Evolutionary conservation across 2,329 filamentous ascomycete species (phyloP), one percentile per base, ranked within the genome.

Genomic region (Alternaria triticimaculans): DNA sequence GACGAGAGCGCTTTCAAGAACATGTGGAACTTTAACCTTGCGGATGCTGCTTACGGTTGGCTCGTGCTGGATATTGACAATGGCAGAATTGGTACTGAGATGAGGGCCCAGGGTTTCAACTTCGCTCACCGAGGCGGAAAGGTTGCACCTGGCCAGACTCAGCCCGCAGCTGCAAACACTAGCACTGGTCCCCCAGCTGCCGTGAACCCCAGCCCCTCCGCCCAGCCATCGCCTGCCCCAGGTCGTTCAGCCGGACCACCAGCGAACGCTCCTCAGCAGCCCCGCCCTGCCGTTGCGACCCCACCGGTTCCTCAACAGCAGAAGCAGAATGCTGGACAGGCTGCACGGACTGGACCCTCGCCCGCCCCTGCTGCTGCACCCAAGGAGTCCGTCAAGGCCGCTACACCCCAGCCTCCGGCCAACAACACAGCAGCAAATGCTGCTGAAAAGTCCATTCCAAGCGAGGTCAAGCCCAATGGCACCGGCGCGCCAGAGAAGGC

Each of bases 21-120:
- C 80, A 98, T 98, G 96, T 99, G 96, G 96, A 99, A 99, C 82
- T 99, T 99, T 84, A 98, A 98, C 81, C 83, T 99, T 70, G 96
- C 96, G 28, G 96, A 99, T 84, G 96, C 96, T 59, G 95, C 96
- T 20, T 99, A 98, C 79, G 96, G 96, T 65, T 99, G 94, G 86
- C 86, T 99, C 55, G 94, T 98, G 15, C 83, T 99, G 62, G 96
- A 99, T 80, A 91, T 99, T 64, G 96, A 99, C 78, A 92, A 94
- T 76, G 96, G 96, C 55, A 90, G 96, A 46, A 98, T 99, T 72
- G 96, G 94, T 50, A 99, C 96, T 0, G 96, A 99, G 83, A 99
- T 99, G 96, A 90, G 94, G 67, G 96, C 96, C 21, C 96, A 99
- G 78, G 96, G 96, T 45, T 99, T 99, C 87, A 99, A 99, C 86